These are phyloP conservation scores for Botrytis deweyae DNA, from an alignment of 2,329 filamentous ascomycete species.

Conservation along the genomic window DNA sequence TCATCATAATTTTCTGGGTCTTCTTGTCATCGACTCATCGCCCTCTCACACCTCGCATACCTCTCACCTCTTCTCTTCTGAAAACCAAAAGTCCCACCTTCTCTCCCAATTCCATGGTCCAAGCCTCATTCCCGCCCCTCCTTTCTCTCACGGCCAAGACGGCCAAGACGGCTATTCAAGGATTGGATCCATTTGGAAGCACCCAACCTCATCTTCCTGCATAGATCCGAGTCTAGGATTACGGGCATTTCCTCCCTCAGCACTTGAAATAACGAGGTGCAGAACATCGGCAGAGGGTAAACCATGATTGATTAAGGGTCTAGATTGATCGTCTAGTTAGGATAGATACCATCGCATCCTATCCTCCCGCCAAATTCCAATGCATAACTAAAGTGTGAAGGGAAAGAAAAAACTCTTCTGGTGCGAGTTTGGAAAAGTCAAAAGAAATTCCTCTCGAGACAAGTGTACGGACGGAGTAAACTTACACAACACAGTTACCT, in stretches of 20 bases:
- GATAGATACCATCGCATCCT: background rate
- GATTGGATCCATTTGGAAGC: background rate
- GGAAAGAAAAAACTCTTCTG: background rate
- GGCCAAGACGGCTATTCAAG: background rate
- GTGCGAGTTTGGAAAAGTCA: background rate
- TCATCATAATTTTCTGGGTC: background rate
- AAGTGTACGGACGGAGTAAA: too few species aligned
- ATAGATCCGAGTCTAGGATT: constrained; percentile 11
- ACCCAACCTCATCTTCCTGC: background rate
- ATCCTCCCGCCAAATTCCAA: too few species aligned
- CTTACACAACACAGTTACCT: too few species aligned
- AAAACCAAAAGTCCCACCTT: background rate
- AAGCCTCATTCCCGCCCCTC: background rate
- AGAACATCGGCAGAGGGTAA: background rate
- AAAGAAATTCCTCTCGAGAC: background rate
- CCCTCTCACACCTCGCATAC: too few species aligned
- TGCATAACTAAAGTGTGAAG: background rate
- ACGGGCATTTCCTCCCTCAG: background rate
- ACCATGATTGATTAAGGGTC: background rate
- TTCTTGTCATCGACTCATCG: background rate
- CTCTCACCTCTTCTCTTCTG: background rate
- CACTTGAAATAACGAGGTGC: background rate
- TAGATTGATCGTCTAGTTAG: background rate
- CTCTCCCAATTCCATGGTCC: background rate
- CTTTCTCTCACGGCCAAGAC: background rate